phyloP scores from a whole-genome alignment of 495 filamentous ascomycete genomes.

The Daldinia loculata region DNA sequence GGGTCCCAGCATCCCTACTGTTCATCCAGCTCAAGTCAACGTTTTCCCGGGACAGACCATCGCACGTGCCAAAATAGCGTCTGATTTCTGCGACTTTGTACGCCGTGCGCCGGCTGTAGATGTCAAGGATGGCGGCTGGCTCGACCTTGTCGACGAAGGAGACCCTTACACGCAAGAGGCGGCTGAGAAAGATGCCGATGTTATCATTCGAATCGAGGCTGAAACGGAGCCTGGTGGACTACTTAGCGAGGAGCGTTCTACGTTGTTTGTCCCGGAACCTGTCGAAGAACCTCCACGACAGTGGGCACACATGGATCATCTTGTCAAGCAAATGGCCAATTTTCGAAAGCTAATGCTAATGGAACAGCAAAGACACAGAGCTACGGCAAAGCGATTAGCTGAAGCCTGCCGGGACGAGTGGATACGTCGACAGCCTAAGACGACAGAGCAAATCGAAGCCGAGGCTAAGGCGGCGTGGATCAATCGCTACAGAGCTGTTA shows the following conservation, averaged over 20 bases:
- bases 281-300: constrained; percentile 78
- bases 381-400: constrained; percentile 71
- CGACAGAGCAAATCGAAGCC: constrained; percentile 70
- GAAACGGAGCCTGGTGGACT: constrained; percentile 78
- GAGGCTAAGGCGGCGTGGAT: constrained; percentile 63
- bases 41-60: constrained; percentile 44
- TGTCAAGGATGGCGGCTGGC: constrained; percentile 60
- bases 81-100: constrained; percentile 64
- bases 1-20: constrained; percentile 56
- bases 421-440: constrained; percentile 72
- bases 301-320: constrained; percentile 85
- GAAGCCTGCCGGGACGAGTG: constrained; percentile 67
- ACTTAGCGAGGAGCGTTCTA: constrained; percentile 74
- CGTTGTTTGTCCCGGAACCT: constrained; percentile 77
- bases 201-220: constrained; percentile 69
- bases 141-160: constrained; percentile 61
- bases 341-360: constrained; percentile 79
- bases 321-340: constrained; percentile 80
- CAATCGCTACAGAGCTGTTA: constrained; percentile 69
- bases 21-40: constrained; percentile 63
- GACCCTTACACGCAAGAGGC: constrained; percentile 60
- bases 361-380: constrained; percentile 77
- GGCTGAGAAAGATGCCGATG: constrained; percentile 60
- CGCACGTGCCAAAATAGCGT: constrained; percentile 54
- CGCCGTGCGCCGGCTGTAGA: constrained; percentile 53